These are phyloP conservation scores for Berkeleyomyces rouxiae DNA, from an alignment of 2,329 filamentous ascomycete species.

Conservation along the genomic window DNA sequence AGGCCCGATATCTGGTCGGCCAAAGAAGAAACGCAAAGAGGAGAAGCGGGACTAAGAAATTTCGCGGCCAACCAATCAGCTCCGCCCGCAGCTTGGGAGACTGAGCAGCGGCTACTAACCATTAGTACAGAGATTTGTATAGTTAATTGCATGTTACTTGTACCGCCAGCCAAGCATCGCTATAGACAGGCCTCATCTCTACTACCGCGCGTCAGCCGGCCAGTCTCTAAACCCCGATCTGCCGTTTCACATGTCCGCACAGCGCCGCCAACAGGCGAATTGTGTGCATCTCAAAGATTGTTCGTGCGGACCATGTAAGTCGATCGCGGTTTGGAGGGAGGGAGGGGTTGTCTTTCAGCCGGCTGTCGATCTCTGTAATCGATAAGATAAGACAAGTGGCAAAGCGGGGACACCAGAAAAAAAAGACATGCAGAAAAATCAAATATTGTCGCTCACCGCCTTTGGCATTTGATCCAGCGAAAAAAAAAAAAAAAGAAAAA, in stretches of 20 bases:
- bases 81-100: neutral
- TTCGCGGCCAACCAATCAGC: neutral
- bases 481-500: slow-evolving; percentile 11
- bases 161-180: too few relatives aligned
- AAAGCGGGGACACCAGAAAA: slow-evolving; percentile 14
- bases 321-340: neutral
- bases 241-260: too few relatives aligned
- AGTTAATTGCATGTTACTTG: too few relatives aligned
- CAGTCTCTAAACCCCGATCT: too few relatives aligned
- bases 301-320: neutral
- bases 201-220: too few relatives aligned
- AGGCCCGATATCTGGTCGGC: neutral
- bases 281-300: too few relatives aligned
- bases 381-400: slow-evolving; percentile 17
- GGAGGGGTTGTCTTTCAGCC: neutral
- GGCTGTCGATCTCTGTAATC: neutral
- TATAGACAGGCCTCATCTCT: too few relatives aligned
- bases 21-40: neutral
- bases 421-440: slow-evolving; percentile 8
- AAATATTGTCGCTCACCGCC: slow-evolving; percentile 5
- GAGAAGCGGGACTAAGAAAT: neutral
- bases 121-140: too few relatives aligned
- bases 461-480: neutral
- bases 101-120: too few relatives aligned
- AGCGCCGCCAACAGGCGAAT: too few relatives aligned